These are phyloP conservation scores for Puccinia hordei DNA, from an alignment of 1,284 basidiomycete genomes.

Conservation along the genomic window DNA sequence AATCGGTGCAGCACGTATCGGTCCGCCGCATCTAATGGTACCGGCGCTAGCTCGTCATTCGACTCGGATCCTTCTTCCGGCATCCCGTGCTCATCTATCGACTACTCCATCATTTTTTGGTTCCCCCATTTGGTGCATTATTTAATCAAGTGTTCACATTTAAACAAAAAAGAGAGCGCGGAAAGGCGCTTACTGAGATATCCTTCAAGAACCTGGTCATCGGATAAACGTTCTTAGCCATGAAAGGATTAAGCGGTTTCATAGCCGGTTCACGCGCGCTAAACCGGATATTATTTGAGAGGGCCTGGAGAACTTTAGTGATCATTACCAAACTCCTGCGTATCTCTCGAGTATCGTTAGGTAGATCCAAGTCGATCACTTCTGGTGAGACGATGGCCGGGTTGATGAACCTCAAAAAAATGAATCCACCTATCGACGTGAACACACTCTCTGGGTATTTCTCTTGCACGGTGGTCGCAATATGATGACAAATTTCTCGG, in stretches of 20 bases:
- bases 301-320: conserved; percentile 85
- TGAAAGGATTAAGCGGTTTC: conserved; percentile 75
- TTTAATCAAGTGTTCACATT: too few relatives aligned
- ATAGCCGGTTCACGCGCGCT: conserved; percentile 80
- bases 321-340: conserved; percentile 79
- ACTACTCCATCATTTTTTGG: background rate
- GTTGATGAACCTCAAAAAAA: conserved; percentile 73
- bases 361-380: conserved; percentile 76
- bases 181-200: conserved; percentile 66
- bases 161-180: conserved; percentile 15
- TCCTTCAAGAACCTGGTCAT: conserved; percentile 81
- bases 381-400: conserved; percentile 85
- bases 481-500: conserved; percentile 81
- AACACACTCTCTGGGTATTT: conserved; percentile 59
- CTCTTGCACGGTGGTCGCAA: conserved; percentile 73
- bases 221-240: conserved; percentile 73
- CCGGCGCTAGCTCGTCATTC: conserved; percentile 24
- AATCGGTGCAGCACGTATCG: conserved; percentile 78
- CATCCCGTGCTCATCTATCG: conserved; percentile 25
- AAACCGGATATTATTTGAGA: conserved; percentile 89
- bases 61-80: background rate
- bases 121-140: too few relatives aligned
- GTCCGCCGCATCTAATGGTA: conserved; percentile 73
- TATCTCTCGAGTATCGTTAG: conserved; percentile 67
- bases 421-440: conserved; percentile 74